Evolutionary conservation across 2,329 filamentous ascomycete genomes (phyloP), one percentile per base, ranked within the genome.

Genomic region (Esteya vermicola): DNA sequence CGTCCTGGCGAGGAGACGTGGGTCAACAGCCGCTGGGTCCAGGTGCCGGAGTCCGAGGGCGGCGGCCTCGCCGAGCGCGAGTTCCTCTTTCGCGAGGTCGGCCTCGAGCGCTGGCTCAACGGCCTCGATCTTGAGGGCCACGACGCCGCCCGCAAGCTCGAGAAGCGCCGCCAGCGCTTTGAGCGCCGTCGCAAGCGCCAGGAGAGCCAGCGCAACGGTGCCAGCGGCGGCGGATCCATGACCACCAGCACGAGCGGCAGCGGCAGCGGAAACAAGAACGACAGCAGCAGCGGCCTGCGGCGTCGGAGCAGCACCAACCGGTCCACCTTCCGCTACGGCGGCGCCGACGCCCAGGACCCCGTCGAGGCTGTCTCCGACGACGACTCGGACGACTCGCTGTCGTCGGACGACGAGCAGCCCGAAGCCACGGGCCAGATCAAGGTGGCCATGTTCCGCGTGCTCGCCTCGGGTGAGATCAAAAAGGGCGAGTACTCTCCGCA

Each of bases 11-110:
- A 96, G 57, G 91, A 98, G 62, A 98, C 91, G 2, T 98, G 91
- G 91, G 93, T 98, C 20, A 98, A 96, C 55, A 95, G 86, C 41
- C 73, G 91, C 51, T 98, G 91, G 91, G 91, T 98, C 37, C 89
- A 93, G 55, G 78, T 98, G 7, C 85, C 89, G 3, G 80, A 88
- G 22, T 76, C 81, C 20, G 89, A 96, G 60, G 89, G 89, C 25
- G 91, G 91, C 37, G 91, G 91, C 32, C 73, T 98, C 34, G 91
- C 91, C 23, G 91, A 98, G 65, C 78, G 91, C 48, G 91, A 98
- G 57, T 98, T 98, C 51, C 65, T 98, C 48, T 98, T 98, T 62
- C 83, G 89, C 42, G 91, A 98, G 59, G 91, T 98, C 36, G 91
- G 91, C 3, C 65, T 98, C 39, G 91, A 98, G 63, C 72, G 88